Evolutionary conservation across 495 filamentous ascomycete species (phyloP), one percentile per base, ranked within the genome.

Genomic region (Viridothelium virens): DNA sequence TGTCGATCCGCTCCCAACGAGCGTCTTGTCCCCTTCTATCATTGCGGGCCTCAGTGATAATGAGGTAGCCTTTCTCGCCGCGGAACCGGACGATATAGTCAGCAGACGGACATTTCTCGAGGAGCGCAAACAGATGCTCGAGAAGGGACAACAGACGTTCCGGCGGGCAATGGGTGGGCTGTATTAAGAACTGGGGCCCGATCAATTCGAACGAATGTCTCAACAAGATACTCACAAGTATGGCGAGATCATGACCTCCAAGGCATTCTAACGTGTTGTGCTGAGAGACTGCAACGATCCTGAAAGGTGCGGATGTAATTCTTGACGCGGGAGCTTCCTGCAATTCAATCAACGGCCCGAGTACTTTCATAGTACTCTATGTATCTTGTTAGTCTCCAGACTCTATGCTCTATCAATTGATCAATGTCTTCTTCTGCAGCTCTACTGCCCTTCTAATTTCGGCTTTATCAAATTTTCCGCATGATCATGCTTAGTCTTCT

Each of bases 401-500:
- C 2, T 59, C 53, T 59, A 59, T 59, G 36, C 53, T 59, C 53
- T 59, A 33, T 59, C 48, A 36, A 44, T 44, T 7, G 14, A 7
- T 14, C 0, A 59, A 59, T n/a, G 25, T 9, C 18, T 9, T 36
- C 31, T 36, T 2, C 31, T 14, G 33, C 53, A 36, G 31, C 53
- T 44, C 69, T 53, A 73, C 36, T 71, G 69, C 5, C 68, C 66
- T 3, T 73, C 71, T 38, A 38, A 61, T 46, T 75, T 77, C 12
- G 72, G 66, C 68, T 77, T 76, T 25, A 67, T 70, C 47, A 79
- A 66, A 61, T 81, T 80, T 65, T 78, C 77, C 2, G 73, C 72
- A 53, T 82, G 79, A 38, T 75, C 76, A 37, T 70, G 68, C 59
- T 78, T 74, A 66, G 77, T 79, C 61, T 81, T 76, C 38, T 82